These are phyloP conservation scores for Marasmius fiardii DNA, from an alignment of 1,284 basidiomycete species.

Conservation along the genomic window DNA sequence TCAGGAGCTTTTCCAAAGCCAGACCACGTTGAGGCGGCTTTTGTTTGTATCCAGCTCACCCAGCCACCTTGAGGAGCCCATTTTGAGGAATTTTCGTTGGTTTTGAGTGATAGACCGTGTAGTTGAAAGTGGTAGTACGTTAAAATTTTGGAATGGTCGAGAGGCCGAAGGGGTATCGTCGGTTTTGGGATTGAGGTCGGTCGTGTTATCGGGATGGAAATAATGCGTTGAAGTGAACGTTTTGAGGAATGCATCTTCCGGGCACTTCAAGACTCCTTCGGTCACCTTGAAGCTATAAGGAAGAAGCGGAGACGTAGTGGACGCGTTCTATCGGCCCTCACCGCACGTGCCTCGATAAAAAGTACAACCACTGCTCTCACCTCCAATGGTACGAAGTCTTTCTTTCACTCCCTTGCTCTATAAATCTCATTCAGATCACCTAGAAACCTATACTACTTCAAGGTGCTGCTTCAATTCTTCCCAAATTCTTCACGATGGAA, in stretches of 20 bases:
- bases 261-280: neutral
- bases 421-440: neutral
- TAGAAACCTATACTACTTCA: slow-evolving; percentile 19
- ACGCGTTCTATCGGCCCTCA: neutral
- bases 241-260: neutral
- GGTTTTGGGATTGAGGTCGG: slow-evolving; percentile 9
- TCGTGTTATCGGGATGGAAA: slow-evolving; percentile 35
- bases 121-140: slow-evolving; percentile 47
- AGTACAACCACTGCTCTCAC: neutral
- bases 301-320: neutral
- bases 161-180: neutral
- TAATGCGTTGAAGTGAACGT: slow-evolving; percentile 29
- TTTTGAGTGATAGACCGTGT: slow-evolving; percentile 14
- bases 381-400: slow-evolving; percentile 5
- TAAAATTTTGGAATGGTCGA: slow-evolving; percentile 3
- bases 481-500: neutral
- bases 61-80: slow-evolving; percentile 30
- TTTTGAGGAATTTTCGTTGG: slow-evolving; percentile 22
- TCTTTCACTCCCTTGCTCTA: neutral
- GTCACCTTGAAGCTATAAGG: neutral
- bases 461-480: slow-evolving; percentile 6
- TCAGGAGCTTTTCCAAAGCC: slow-evolving; percentile 60
- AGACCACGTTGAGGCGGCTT: slow-evolving; percentile 56
- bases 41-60: slow-evolving; percentile 42
- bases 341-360: neutral